Conservation (phyloP, 495 filamentous ascomycete species). For the Aspergillus ellipticus region DNA sequence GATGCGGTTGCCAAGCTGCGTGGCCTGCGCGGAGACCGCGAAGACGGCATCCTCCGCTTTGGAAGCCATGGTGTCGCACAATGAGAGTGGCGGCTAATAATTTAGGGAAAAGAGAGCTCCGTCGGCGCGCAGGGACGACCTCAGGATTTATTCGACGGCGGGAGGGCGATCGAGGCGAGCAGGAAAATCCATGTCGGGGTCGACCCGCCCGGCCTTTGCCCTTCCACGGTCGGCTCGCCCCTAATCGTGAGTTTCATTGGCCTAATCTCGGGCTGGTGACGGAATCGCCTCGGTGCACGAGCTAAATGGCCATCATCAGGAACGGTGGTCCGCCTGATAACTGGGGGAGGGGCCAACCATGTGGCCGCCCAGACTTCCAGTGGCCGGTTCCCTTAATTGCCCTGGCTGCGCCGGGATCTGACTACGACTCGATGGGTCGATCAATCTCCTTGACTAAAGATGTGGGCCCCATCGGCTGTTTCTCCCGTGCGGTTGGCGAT, state of each 20-base stretch:
- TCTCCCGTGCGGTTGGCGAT: no score
- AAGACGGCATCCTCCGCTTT: conserved; percentile 19
- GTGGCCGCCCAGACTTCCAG: background rate
- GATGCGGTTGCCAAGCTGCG: conserved; percentile 43
- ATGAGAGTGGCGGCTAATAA: background rate
- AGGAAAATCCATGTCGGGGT: no score
- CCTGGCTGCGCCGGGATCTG: no score
- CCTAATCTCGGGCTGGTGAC: background rate
- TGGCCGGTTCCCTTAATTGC: background rate
- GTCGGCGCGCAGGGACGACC: background rate
- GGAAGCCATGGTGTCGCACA: conserved; percentile 7
- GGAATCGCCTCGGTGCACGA: background rate
- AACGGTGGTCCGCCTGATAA: background rate
- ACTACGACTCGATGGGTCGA: no score
- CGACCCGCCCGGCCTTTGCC: background rate
- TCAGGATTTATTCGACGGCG: background rate
- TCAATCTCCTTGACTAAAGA: no score
- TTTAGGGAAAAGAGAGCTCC: background rate
- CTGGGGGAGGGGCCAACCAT: conserved; percentile 2
- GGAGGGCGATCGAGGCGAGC: background rate
- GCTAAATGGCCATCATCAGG: background rate
- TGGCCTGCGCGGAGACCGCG: conserved; percentile 22
- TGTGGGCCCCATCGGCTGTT: no score
- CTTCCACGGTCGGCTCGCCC: background rate
- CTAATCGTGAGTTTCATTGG: no score